Conservation (phyloP, 2,329 filamentous ascomycete species). For the Ascosphaera apis region DNA sequence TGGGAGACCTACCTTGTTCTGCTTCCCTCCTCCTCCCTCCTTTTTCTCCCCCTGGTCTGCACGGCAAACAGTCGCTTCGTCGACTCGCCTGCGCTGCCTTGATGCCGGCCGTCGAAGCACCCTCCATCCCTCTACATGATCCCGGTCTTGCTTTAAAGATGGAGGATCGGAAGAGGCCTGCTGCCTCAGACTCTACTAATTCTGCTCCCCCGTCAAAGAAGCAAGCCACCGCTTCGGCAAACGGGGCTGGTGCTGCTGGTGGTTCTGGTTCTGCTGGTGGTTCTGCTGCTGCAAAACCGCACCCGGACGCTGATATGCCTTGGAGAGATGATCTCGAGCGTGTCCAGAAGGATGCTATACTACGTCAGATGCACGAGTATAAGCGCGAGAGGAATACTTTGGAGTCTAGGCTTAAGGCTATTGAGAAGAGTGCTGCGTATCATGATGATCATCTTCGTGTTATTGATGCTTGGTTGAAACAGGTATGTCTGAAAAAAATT, state of each 20-base stretch:
- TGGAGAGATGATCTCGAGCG: conserved; percentile 54
- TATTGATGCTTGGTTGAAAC: conserved; percentile 82
- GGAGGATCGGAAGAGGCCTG: conserved; percentile 98
- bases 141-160: conserved; percentile 66
- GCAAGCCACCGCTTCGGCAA: conserved; percentile 47
- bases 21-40: background rate
- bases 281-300: conserved; percentile 23
- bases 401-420: conserved; percentile 58
- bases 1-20: background rate
- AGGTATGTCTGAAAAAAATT: conserved; percentile 50
- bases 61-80: background rate
- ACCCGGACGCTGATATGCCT: conserved; percentile 44
- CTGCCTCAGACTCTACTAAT: conserved; percentile 57
- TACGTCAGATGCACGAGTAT: conserved; percentile 94
- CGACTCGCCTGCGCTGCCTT: background rate
- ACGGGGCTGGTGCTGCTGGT: conserved; percentile 49
- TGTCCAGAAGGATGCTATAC: conserved; percentile 89
- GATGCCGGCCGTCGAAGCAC: conserved; percentile 65
- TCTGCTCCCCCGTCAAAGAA: conserved; percentile 76
- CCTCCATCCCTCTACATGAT: conserved; percentile 53
- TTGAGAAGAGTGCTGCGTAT: conserved; percentile 53
- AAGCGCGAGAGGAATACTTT: conserved; percentile 70
- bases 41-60: background rate
- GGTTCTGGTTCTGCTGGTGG: background rate
- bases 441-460: conserved; percentile 85